Evolutionary conservation across 495 filamentous ascomycete species (phyloP), one percentile per base, ranked within the genome.

Genomic region (Penicillium goetzii): DNA sequence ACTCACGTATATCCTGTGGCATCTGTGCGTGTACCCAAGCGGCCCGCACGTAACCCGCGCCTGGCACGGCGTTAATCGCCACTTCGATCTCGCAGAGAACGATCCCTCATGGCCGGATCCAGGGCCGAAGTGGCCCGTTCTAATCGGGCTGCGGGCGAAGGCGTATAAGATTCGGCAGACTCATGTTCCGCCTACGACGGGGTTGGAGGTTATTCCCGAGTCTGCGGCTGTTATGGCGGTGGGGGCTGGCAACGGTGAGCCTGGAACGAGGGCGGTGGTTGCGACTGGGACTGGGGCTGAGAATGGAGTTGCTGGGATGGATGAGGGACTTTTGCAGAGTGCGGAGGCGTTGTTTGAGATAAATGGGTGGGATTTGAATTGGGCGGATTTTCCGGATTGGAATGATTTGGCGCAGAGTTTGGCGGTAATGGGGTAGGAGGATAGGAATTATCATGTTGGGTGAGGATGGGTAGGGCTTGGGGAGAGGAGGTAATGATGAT

Each of bases 1-100:
- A 0, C 65, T 77, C 17, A 77, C 74, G 1, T 74, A 74, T 47
- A 65, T 68, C 4, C 67, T 77, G 0, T 77, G 74, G 74, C 61
- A 71, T 47, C 53, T 77, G 19, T 77, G 74, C 59, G 62, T 74
- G 12, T 64, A 65, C 33, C 73, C 73, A 0, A 58, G 33, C 1
- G 65, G 60, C 2, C 52, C 62, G 12, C 53, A 63, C 8, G 64
- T 62, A 0, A 63, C 69, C 11, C 60, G 60, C 1, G 68, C 71
- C 9, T 75, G 72, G 72, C 59, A 59, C 1, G 56, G n/a, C 4
- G 33, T 75, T 0, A 59, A 72, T n/a, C 28, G 26, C 1, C 58
- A 60, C n/a, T 73, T 73, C n/a, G 65, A 67, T 11, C 23, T 68
- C 19, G 63, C 33, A 4, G 69, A 73, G 21, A 59, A 28, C 5